Base-by-base conservation (phyloP, 2,329 filamentous ascomycete genomes). In the Cercospora zeina region DNA sequence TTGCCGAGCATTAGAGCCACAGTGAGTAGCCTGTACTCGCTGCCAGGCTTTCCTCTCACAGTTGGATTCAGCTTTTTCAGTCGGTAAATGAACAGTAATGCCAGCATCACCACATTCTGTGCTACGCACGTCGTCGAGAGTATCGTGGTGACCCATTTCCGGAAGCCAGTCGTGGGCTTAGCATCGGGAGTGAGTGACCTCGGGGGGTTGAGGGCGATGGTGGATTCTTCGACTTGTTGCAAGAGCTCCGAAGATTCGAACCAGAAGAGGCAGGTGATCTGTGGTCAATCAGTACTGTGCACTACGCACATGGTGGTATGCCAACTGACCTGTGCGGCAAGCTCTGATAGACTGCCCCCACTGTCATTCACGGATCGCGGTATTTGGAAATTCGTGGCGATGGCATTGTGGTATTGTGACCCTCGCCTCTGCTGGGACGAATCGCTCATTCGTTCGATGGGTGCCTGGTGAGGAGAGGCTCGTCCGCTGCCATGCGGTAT, bases 231-330 rank as follows among this genome's bases (percentile, higher is more conserved):
- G 37, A 93, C 90, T 61, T 85, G 83, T 68, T 89, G 85, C 14
- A 97, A 80, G 21, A 89, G 89, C n/a, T 89, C 84, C 47, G 90
- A 89, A 14, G 89, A 89, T 77, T 97, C 93, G 74, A 97, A 97
- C 93, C 95, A 97, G 79, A 97, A 97, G 13, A 99, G 82, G 73
- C 93, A 97, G 11, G 93, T 96, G 77, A 97, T 90, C 90, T 96
- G 71, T 2, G 62, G 31, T 24, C 4, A 24, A 34, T 66, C 21
- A 61, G 47, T 59, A 67, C 31, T 30, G 33, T 24, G 42, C 42
- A 30, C 45, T 31, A 30, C 9, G 6, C 39, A 37, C 19, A n/a
- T 37, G 16, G 27, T 49, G 0, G 34, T n/a, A 21, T 14, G 16
- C 27, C 14, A 54, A 74, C 81, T 69, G 77, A 93, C 90, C 82